phyloP scores from a whole-genome alignment of 306 rosid genomes.

The Inga laurina region DNA sequence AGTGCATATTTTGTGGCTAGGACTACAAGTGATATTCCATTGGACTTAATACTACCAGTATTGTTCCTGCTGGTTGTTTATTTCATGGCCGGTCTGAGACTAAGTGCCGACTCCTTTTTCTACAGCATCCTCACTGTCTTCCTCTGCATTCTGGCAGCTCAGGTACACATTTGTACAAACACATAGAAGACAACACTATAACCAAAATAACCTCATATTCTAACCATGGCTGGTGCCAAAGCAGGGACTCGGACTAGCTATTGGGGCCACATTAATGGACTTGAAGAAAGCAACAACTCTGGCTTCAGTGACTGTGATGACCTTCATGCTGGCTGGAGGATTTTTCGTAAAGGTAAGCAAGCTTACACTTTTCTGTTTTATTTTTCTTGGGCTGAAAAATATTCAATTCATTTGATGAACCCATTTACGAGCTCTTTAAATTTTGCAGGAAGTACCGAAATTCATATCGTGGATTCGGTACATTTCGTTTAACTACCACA shows the following conservation, averaged over 20 bases:
- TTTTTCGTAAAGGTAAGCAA: constrained; percentile 78
- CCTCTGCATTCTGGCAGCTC: constrained; percentile 94
- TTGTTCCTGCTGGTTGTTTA: constrained; percentile 84
- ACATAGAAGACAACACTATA: neutral
- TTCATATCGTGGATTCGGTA: constrained; percentile 90
- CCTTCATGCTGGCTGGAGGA: constrained; percentile 98
- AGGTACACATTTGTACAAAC: constrained; percentile 49
- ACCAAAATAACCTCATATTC: constrained; percentile 23
- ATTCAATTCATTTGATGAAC: neutral
- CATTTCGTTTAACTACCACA: constrained; percentile 93
- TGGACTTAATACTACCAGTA: constrained; percentile 76
- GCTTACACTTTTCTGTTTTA: neutral
- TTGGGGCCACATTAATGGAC: constrained; percentile 94
- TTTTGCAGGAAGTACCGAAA: constrained; percentile 75
- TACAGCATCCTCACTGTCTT: constrained; percentile 77
- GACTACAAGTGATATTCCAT: constrained; percentile 93
- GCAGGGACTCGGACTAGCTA: constrained; percentile 94
- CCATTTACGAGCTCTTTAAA: neutral
- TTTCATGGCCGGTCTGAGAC: constrained; percentile 88
- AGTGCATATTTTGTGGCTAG: constrained; percentile 96
- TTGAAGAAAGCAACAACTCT: constrained; percentile 86
- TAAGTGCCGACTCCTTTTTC: constrained; percentile 63
- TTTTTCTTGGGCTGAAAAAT: constrained; percentile 12
- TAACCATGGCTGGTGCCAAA: constrained; percentile 32
- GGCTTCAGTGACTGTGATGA: constrained; percentile 95